Evolutionary conservation across 176 grass and related monocot genomes (phyloP), one percentile per base, ranked within the genome.

Genomic region (Eremochloa ophiuroides): DNA sequence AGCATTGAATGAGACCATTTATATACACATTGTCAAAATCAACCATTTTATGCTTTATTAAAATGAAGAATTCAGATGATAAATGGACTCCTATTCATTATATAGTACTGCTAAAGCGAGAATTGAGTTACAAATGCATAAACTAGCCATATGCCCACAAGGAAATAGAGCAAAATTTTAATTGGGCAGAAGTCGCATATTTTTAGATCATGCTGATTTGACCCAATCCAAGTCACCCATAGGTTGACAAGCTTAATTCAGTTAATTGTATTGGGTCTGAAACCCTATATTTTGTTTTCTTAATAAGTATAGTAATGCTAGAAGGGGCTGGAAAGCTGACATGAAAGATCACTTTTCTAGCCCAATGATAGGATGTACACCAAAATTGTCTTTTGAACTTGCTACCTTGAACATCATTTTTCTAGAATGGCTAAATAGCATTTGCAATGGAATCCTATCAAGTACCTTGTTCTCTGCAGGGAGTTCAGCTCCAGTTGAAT

Each of bases 391-490:
- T 46, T 31, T 51, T 50, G 9, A 56, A 73, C 33, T 66, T 59
- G 65, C 28, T 65, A 78, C 56, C 76, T 46, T 69, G 47, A 62
- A 46, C 0, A 60, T 65, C 17, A 33, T 39, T 29, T 74, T 80
- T 66, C 43, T 27, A 65, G 66, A 86, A 35, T 66, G 15, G 59
- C 5, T 13, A 76, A 76, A 69, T n/a, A 44, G 18, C 28, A 58
- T 42, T 14, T 62, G 74, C 15, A 30, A 34, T 34, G 20, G 7
- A 26, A 18, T 53, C 12, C 6, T 25, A 53, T 37, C 23, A 7
- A 78, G 14, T 67, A 97, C 95, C 95, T 92, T 91, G 82, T 87
- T 78, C 90, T 92, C 88, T 93, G 90, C 66, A 93, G 16, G 83
- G 88, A 74, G 82, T 74, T 94, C 62, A 98, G 75, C 50, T 98